Base-by-base conservation (phyloP, 2,329 filamentous ascomycete species). In the Diplodia intermedia region DNA sequence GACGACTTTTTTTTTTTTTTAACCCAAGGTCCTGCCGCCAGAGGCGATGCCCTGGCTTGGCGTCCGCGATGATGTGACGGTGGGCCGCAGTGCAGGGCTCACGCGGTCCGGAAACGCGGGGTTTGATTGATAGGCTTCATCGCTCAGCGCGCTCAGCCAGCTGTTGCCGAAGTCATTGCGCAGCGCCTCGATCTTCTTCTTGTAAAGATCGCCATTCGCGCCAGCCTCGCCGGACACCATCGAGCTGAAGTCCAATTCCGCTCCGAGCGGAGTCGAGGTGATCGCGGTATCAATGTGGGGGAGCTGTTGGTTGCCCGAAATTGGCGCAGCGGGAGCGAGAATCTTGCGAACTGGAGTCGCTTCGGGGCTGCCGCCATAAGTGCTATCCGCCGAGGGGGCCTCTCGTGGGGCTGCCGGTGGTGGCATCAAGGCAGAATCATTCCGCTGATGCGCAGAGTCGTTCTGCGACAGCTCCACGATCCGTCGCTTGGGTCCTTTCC, bases 131-230 rank as follows among this genome's bases (percentile, higher is more conserved):
- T 74, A 86, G 40, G 79, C 84, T 77, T 95, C 91, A 74, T 97
- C 94, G 69, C 91, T 91, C 62, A 98, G 83, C 15, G 91, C 92
- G 70, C 89, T 94, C 49, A 99, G 86, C 86, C 97, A 99, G 47
- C 89, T 91, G 73, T 89, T 92, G 38, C 94, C 94, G 71, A 97
- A 90, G 74, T 94, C 92, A 74, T 90, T 90, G 70, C 93, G 90
- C 66, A 97, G 82, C 3, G 91, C 89, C 78, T 97, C 93, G 66
- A 98, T 90, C 79, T 95, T 95, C 77, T 91, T 91, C 68, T 91
- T 89, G 79, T 97, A 98, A 8, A 92, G 83, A 74, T 95, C 92
- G 66, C 91, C 90, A 69, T 88, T 87, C 53, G 87, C 81, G 69
- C 89, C 88, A 86, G 89, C 92, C 69, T 90, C 85, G 18, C 71